Base-by-base conservation (phyloP, 441 rosid species). In the Populus hybrid region DNA sequence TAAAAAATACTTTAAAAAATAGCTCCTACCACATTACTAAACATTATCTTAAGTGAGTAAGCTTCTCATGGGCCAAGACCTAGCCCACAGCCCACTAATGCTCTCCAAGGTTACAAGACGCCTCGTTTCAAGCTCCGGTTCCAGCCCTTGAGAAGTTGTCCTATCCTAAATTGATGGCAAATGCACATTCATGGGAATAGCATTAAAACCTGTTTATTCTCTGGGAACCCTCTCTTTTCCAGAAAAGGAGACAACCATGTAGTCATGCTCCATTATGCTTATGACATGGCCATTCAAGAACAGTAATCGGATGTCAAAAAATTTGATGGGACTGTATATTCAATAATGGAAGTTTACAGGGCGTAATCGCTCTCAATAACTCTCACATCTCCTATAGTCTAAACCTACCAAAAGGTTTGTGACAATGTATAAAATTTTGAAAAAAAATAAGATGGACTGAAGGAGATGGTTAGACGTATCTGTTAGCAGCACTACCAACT, bases 301-400 rank as follows among this genome's bases (percentile, higher is more conserved):
- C 19, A 71, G 0, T 2, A 66, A 23, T 38, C 26, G 1, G 9
- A 34, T n/a, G 23, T 14, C 68, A 67, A 46, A 57, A 75, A 36
- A 14, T 64, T 28, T 65, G 8, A 18, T 46, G 61, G 53, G 69
- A 28, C 18, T 57, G 24, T 35, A 35, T 57, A 24, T 19, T 42
- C 10, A 46, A 38, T 23, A 70, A 70, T 72, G 28, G 10, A 19
- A 69, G 77, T 61, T 80, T 72, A 76, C 82, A 78, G 28, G 28
- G 70, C 19, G 26, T 16, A 26, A 38, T 65, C 76, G 57, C 61
- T 24, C 74, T 69, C 70, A 8, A 16, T 46, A 53, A 32, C 53
- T 71, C 70, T 71, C 24, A 19, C 50, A 14, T 76, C 7, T 72
- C 72, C 72, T 72, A 80, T 53, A 50, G 67, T 72, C 78, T 72